Evolutionary conservation across 2,329 filamentous ascomycete genomes (phyloP), one percentile per base, ranked within the genome.

Genomic region (Xylaria sp.): DNA sequence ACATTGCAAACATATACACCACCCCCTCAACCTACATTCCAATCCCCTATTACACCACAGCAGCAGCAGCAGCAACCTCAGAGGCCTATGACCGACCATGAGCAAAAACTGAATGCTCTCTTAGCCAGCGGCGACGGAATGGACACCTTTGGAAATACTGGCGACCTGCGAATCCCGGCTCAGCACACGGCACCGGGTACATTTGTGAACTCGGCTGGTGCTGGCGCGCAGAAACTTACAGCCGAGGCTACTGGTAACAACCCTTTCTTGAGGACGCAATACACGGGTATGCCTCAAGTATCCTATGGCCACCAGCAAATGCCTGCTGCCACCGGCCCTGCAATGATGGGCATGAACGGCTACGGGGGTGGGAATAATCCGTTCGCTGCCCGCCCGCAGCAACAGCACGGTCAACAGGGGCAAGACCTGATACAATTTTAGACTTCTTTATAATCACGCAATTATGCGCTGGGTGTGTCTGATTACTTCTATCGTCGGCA

Each of bases 121-220:
- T 88, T 99, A 53, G 88, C 94, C 2, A 90, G 87, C 27, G 94
- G 96, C 72, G 96, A 99, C 66, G 96, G 96, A 27, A 92, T 97
- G 84, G 96, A 99, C 78, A 99, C 96, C 0, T 99, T 97, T 79
- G 96, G 96, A 72, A 99, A 99, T 79, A 93, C 93, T n/a, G 96
- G 96, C 73, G 93, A 98, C 72, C 86, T 97, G 55, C 94, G 96
- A 80, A 97, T 99, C 72, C 96, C 96, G 1, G 91, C 96, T 1
- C 96, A 99, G 79, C 96, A 99, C 80, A 99, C 96, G 0, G 94
- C 96, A 1, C 96, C 96, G 0, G 96, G 95, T 29, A 97, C 93
- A 0, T 99, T 98, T 79, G 91, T 99, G 82, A 99, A 99, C 82
- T 97, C 93, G 69, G 94, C 96, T 6, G 96, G 96, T 59, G 86